Percentiles rank a stretch among this genome's conserved stretches.
phyloP scores from a whole-genome alignment of 352 stramenopile species.

The Phytopythium sindhum region DNA sequence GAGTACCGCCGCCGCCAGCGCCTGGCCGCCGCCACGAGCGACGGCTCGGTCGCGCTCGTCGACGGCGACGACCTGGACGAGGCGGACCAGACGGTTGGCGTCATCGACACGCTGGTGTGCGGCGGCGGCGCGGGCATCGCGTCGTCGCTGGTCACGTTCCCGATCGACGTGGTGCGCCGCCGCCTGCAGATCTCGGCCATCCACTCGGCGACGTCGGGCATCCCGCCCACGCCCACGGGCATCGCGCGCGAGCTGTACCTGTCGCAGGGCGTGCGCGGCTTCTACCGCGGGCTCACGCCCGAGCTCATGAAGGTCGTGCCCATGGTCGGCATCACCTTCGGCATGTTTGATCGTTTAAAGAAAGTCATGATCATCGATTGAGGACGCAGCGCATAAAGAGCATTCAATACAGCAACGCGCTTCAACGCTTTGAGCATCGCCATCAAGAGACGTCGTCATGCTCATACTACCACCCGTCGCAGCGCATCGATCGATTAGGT shows the following conservation, averaged over 20 bases:
- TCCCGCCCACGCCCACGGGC: conserved; percentile 66
- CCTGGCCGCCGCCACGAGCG: conserved; percentile 19
- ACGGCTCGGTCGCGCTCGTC: conserved; percentile 15
- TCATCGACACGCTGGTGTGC: conserved; percentile 89
- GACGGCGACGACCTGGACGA: conserved; percentile 15
- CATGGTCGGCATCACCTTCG: conserved; percentile 97
- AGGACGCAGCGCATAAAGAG: not conserved
- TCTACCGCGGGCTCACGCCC: conserved; percentile 89
- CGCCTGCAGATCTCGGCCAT: conserved; percentile 94
- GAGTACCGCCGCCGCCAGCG: conserved; percentile 60
- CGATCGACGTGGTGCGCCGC: conserved; percentile 93
- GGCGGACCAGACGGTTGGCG: conserved; percentile 29
- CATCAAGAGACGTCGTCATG: no score
- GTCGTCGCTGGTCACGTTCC: conserved; percentile 93
- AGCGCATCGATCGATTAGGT: no score
- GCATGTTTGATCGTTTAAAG: conserved; percentile 94
- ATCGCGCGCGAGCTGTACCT: conserved; percentile 70
- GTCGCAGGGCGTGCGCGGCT: conserved; percentile 72
- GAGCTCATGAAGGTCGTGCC: conserved; percentile 97
- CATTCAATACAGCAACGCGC: not conserved
- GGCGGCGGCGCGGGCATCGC: conserved; percentile 88
- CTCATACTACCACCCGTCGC: no score
- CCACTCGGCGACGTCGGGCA: conserved; percentile 58
- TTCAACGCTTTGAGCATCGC: not conserved
- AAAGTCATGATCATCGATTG: conserved; percentile 78